These are phyloP conservation scores for Oryza longistaminata DNA, from an alignment of 176 grass and related monocot species.

Conservation along the genomic window DNA sequence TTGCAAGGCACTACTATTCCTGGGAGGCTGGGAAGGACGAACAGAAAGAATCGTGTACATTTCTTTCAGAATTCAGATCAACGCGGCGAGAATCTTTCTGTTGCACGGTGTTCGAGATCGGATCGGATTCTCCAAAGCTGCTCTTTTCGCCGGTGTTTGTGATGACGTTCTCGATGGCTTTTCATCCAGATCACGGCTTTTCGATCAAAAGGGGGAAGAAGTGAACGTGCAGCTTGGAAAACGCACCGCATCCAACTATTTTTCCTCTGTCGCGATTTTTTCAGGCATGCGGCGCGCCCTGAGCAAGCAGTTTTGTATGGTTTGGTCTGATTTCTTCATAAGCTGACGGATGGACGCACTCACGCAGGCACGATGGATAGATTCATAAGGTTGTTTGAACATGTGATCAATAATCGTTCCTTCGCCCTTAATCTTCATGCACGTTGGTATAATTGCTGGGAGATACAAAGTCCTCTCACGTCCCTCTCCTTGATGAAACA, in stretches of 20 bases:
- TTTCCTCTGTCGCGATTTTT: neutral
- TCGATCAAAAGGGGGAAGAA: neutral
- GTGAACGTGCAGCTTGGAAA: neutral
- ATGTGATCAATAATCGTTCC: neutral
- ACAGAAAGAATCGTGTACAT: neutral
- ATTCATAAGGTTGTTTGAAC: neutral
- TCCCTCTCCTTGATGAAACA: neutral
- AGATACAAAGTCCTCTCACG: neutral
- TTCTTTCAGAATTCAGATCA: neutral
- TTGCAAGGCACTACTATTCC: neutral
- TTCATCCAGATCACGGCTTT: neutral
- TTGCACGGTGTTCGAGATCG: neutral
- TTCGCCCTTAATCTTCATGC: neutral
- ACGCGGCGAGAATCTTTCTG: neutral
- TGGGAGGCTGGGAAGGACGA: neutral
- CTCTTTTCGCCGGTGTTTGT: neutral
- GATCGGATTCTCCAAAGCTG: neutral
- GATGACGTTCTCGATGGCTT: neutral
- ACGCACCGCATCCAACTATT: too few relatives aligned
- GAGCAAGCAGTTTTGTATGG: neutral
- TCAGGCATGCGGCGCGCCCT: neutral
- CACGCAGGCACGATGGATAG: neutral
- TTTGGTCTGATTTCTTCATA: neutral
- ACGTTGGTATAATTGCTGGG: neutral
- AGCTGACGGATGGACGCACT: neutral